Conservation (phyloP, 495 filamentous ascomycete genomes). For the Neurospora discreta region DNA sequence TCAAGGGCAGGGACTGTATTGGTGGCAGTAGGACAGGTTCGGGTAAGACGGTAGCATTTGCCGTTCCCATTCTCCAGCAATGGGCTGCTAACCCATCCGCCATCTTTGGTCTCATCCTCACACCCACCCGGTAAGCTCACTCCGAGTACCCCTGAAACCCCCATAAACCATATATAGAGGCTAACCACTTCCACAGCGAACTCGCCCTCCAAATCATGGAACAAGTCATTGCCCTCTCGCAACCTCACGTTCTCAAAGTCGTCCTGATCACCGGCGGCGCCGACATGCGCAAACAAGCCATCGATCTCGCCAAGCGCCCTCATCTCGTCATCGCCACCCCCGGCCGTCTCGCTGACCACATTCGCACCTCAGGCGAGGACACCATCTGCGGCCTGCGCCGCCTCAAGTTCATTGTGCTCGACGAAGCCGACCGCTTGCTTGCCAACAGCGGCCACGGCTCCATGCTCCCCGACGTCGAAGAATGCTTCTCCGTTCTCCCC, state of each 20-base stretch:
- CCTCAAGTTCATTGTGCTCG: constrained; percentile 77
- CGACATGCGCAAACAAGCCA: constrained; percentile 85
- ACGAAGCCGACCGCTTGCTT: constrained; percentile 91
- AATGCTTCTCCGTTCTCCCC: constrained; percentile 70
- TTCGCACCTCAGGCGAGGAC: constrained; percentile 78
- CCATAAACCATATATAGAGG: no score
- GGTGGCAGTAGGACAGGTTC: constrained; percentile 90
- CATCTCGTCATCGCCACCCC: constrained; percentile 94
- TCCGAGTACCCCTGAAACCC: background rate
- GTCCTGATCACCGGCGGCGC: constrained; percentile 80
- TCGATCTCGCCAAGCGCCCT: constrained; percentile 66
- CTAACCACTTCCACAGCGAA: constrained; percentile 42
- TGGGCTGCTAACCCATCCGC: constrained; percentile 89
- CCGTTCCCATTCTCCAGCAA: constrained; percentile 82
- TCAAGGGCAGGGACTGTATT: constrained; percentile 86
- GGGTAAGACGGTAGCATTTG: constrained; percentile 98
- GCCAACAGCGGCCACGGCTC: constrained; percentile 51
- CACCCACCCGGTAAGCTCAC: constrained; percentile 60
- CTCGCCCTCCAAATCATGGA: constrained; percentile 92
- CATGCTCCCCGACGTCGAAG: constrained; percentile 90
- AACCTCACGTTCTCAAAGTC: constrained; percentile 73
- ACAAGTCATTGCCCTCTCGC: constrained; percentile 83
- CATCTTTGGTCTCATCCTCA: constrained; percentile 81
- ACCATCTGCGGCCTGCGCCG: constrained; percentile 70
- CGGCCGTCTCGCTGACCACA: constrained; percentile 88